phyloP scores from a whole-genome alignment of 257 asterid genomes.

The Gentiana dahurica region DNA sequence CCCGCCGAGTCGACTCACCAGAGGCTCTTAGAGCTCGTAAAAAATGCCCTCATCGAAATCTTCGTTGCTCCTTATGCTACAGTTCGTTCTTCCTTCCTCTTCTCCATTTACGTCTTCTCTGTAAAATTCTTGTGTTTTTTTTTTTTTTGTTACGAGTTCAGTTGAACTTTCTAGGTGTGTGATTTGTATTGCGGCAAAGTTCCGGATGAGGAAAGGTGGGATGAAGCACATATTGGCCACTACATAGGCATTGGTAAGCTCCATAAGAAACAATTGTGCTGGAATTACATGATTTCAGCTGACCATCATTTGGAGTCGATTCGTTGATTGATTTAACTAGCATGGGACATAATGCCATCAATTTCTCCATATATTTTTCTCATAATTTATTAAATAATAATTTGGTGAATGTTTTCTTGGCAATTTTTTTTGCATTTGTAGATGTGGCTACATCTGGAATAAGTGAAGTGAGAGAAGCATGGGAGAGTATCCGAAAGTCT shows the following conservation, averaged over 20 bases:
- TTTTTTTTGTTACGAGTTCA: not conserved
- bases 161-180: slow-evolving; percentile 42
- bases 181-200: slow-evolving; percentile 85
- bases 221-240: slow-evolving; percentile 94
- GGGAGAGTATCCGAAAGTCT: slow-evolving; percentile 92
- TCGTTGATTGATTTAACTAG: too few species aligned
- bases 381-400: too few species aligned
- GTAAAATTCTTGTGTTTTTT: not conserved
- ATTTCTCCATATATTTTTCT: not conserved
- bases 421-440: slow-evolving; percentile 23
- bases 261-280: too few species aligned
- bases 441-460: slow-evolving; percentile 72
- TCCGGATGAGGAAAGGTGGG: slow-evolving; percentile 76
- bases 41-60: slow-evolving; percentile 66
- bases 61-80: slow-evolving; percentile 89
- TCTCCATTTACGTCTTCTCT: not conserved
- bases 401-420: slow-evolving; percentile 1
- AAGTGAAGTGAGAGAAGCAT: slow-evolving; percentile 67
- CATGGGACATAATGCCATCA: not conserved
- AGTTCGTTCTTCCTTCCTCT: slow-evolving; percentile 19
- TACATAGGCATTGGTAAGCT: slow-evolving; percentile 77
- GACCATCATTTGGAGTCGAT: too few species aligned
- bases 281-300: too few species aligned
- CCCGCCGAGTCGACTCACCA: slow-evolving; percentile 53
- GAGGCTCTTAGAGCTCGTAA: slow-evolving; percentile 72